Base-by-base conservation (phyloP, 2,329 filamentous ascomycete genomes). In the Rutstroemia sp. region DNA sequence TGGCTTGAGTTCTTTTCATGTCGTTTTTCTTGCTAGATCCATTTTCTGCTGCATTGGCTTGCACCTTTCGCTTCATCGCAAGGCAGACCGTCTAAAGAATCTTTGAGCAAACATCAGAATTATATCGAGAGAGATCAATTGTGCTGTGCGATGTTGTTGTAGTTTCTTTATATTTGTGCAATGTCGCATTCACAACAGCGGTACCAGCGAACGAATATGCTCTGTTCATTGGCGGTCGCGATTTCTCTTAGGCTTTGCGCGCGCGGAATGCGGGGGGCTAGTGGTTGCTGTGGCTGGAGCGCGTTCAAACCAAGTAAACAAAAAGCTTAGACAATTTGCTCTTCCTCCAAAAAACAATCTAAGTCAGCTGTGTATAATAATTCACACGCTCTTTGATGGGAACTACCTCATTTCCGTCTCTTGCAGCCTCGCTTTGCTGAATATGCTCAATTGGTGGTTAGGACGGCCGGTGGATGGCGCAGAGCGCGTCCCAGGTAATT, bases 371-470 rank as follows among this genome's bases (percentile, higher is more conserved):
- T 16, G 4, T n/a, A 27, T 16, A 27, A 25, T 10, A 14, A 16
- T 5, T 2, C 17, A 6, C 5, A 10, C 17, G 21, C 14, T 16
- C 2, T 40, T 48, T 44, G 8, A 50, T 50, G 16, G 17, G 19
- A 14, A 9, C 10, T 30, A 50, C 4, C 17, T 25, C 16, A 17
- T 23, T 5, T 17, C 27, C n/a, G 14, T n/a, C 17, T 51, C n/a
- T 8, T 12, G 25, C 9, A 25, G 8, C 19, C 21, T 25, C 23
- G 38, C 9, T 38, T 51, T 19, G 16, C 23, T 38, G 7, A 45
- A 9, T 45, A 70, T 70, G 68, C 62, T 70, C 48, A 68, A 62
- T 52, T 70, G 68, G 68, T 69, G 67, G 67, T 51, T 67, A 36
- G 65, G 66, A 36, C 61, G 61, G 25, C 39, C 53, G 19, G 19